Conservation (phyloP, 2,329 filamentous ascomycete species). For the Apiospora saccharicola region DNA sequence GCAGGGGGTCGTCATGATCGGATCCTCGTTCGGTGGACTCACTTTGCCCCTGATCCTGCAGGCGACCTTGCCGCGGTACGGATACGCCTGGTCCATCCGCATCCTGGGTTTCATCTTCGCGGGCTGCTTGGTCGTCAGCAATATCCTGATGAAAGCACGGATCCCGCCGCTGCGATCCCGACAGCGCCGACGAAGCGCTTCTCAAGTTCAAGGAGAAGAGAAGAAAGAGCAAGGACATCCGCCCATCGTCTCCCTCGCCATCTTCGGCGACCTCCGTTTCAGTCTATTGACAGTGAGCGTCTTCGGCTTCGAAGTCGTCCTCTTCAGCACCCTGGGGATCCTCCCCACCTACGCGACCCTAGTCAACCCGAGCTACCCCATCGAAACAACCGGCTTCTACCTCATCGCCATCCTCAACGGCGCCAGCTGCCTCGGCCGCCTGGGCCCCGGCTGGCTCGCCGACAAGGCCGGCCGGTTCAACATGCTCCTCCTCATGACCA, state of each 20-base stretch:
- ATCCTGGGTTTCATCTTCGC: slow-evolving; percentile 41
- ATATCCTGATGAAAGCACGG: slow-evolving; percentile 41
- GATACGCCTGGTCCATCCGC: slow-evolving; percentile 46
- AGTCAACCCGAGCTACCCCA: slow-evolving; percentile 2
- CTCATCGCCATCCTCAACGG: slow-evolving; percentile 73
- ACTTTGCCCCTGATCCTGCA: slow-evolving; percentile 46
- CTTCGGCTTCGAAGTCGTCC: slow-evolving; percentile 56
- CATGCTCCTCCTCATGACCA: slow-evolving; percentile 65
- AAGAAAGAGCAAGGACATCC: not conserved
- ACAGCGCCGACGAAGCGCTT: slow-evolving; percentile 33
- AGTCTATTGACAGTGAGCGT: slow-evolving; percentile 50
- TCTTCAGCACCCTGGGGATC: slow-evolving; percentile 56
- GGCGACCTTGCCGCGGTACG: slow-evolving; percentile 38
- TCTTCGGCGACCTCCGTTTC: slow-evolving; percentile 51
- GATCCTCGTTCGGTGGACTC: slow-evolving; percentile 39
- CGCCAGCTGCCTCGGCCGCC: slow-evolving; percentile 70
- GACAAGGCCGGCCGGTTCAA: slow-evolving; percentile 74
- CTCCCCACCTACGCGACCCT: slow-evolving; percentile 53
- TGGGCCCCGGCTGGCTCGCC: slow-evolving; percentile 69
- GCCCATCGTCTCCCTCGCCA: slow-evolving; percentile 46
- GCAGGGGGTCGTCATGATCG: slow-evolving; percentile 36
- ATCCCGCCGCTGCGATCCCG: slow-evolving; percentile 41
- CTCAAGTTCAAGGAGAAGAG: not conserved
- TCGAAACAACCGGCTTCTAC: slow-evolving; percentile 20
- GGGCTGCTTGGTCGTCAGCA: slow-evolving; percentile 37